Evolutionary conservation across 2,329 filamentous ascomycete species (phyloP), one percentile per base, ranked within the genome.

Genomic region (Penicillium occitanis): DNA sequence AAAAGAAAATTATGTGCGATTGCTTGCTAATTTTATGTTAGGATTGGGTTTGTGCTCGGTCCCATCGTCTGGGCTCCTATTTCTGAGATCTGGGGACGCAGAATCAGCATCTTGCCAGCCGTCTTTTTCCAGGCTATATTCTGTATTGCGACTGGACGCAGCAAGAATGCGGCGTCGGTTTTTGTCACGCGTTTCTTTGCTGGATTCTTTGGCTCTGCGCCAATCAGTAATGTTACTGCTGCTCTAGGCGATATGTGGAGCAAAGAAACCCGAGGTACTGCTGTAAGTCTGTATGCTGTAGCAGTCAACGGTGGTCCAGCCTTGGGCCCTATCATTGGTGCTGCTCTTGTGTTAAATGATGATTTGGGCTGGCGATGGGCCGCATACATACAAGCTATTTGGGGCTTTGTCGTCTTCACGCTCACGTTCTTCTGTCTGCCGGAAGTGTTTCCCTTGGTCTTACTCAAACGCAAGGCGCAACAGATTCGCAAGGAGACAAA

Each of bases 151-250:
- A 58, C 51, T 14, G 62, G 50, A 19, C 40, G 44, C 2, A 40
- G 35, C 22, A 46, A 37, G 30, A 33, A 59, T 50, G 50, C 53
- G 17, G 28, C 33, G 7, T 50, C 62, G 13, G n/a, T 64, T 11
- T 48, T 57, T 19, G 42, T 64, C 17, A 58, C 55, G 5, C 82
- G 88, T 0, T 90, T 91, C 76, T 88, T 88, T 66, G 81, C 83
- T 1, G 88, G 84, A 0, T 83, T 89, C 65, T 89, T 89, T 69
- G 84, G 84, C 11, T 85, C 84, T 0, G 88, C 88, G 0, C 88
- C 89, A 0, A 83, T 92, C 0, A 91, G 88, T 0, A 90, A 90
- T 69, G 90, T 87, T 0, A 88, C 88, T 1, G 89, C 89, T 35
- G 88, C 91, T 0, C 71, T 91, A 5, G 86, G 85, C 28, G 90